Evolutionary conservation across 441 rosid genomes (phyloP).

Genomic region (California macrophylla): DNA sequence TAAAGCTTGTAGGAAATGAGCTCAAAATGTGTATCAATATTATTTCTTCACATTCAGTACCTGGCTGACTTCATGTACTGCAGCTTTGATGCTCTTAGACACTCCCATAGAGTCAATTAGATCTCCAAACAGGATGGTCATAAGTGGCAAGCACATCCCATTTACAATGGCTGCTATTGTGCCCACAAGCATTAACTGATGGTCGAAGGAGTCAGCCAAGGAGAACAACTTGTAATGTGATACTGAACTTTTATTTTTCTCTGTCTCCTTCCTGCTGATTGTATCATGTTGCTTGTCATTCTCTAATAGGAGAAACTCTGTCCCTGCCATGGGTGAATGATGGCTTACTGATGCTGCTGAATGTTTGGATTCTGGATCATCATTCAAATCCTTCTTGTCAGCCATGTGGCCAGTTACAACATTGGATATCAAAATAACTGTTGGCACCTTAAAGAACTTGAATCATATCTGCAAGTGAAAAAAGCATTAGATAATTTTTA

Average conservation of each 20-base stretch:
- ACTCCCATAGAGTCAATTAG: constrained; percentile 47
- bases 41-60: constrained; percentile 19
- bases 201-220: constrained; percentile 45
- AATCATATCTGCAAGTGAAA: constrained; percentile 1
- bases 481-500: neutral
- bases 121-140: constrained; percentile 53
- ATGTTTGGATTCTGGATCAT: neutral
- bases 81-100: constrained; percentile 29
- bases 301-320: neutral
- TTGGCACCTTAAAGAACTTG: neutral
- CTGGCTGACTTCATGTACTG: constrained; percentile 36
- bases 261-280: constrained; percentile 23
- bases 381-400: neutral
- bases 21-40: neutral
- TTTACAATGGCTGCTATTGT: constrained; percentile 47
- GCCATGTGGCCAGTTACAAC: neutral
- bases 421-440: neutral
- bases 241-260: constrained; percentile 32
- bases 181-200: constrained; percentile 46
- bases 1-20: neutral
- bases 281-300: neutral
- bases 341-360: constrained; percentile 1
- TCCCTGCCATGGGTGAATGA: neutral
- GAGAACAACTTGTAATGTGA: constrained; percentile 54
- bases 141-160: constrained; percentile 43